Percentiles rank a stretch among this genome's conserved stretches.
These are phyloP conservation scores for Cucurbita maxima DNA, from an alignment of 306 rosid species.

Conservation along the genomic window DNA sequence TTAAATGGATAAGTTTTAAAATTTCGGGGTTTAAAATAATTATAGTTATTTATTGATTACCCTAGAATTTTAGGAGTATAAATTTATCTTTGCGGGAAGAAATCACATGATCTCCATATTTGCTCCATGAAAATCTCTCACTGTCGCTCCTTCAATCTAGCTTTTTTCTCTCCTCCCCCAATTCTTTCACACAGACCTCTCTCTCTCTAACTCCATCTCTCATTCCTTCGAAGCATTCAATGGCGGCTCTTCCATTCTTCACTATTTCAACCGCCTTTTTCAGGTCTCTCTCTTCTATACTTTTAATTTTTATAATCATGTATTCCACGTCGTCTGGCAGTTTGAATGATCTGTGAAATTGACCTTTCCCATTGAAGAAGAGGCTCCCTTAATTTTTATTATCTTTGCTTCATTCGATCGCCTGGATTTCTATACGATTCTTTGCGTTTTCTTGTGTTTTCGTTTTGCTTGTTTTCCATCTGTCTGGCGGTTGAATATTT, in stretches of 20 bases:
- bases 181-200: not conserved
- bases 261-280: not conserved
- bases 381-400: not conserved
- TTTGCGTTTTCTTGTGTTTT: not conserved
- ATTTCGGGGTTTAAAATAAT: too few species aligned
- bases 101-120: not conserved
- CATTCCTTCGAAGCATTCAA: not conserved
- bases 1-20: too few species aligned
- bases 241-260: conserved; percentile 3
- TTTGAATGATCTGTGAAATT: not conserved
- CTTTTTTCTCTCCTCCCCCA: not conserved
- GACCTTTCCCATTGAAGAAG: not conserved
- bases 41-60: too few species aligned
- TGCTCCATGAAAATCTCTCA: not conserved
- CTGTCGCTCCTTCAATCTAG: not conserved
- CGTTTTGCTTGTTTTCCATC: not conserved
- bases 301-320: not conserved
- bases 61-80: too few species aligned
- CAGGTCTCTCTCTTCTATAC: not conserved
- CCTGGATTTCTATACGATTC: not conserved
- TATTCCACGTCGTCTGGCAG: not conserved
- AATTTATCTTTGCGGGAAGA: not conserved
- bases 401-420: not conserved
- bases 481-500: not conserved
- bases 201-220: not conserved